Conservation (phyloP, 164 flowering plant genomes). For the Sextonia rubra region DNA sequence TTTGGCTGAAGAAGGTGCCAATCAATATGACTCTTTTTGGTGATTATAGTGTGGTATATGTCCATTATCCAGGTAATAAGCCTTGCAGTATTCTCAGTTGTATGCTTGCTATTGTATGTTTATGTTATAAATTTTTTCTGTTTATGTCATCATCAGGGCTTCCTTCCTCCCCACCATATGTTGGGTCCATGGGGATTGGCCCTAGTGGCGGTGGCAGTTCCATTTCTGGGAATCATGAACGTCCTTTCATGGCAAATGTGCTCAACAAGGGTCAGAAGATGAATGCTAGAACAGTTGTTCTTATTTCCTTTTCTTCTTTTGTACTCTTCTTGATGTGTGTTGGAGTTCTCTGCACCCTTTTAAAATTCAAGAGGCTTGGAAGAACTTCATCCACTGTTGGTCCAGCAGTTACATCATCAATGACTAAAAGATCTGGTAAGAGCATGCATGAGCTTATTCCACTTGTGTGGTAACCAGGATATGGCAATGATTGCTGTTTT, state of each 20-base stretch:
- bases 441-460: conserved; percentile 6
- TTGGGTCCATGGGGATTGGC: conserved; percentile 29
- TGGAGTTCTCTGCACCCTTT: conserved; percentile 50
- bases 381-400: conserved; percentile 72
- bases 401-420: conserved; percentile 57
- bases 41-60: conserved; percentile 54
- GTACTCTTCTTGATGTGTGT: conserved; percentile 57
- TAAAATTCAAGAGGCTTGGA: conserved; percentile 63
- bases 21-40: conserved; percentile 79
- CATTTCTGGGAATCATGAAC: conserved; percentile 30
- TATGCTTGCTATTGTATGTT: neutral
- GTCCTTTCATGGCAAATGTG: conserved; percentile 68
- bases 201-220: conserved; percentile 45
- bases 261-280: conserved; percentile 43
- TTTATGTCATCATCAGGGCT: conserved; percentile 45
- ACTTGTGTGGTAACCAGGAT: neutral
- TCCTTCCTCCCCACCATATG: conserved; percentile 55
- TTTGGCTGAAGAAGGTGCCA: conserved; percentile 68
- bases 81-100: neutral
- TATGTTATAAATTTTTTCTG: conserved; percentile 9
- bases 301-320: conserved; percentile 69
- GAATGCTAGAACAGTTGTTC: conserved; percentile 55
- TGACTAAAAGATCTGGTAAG: conserved; percentile 78
- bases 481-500: neutral
- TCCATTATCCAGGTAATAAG: conserved; percentile 74